phyloP scores from a whole-genome alignment of 2,329 filamentous ascomycete genomes.

The Venturia nashicola region DNA sequence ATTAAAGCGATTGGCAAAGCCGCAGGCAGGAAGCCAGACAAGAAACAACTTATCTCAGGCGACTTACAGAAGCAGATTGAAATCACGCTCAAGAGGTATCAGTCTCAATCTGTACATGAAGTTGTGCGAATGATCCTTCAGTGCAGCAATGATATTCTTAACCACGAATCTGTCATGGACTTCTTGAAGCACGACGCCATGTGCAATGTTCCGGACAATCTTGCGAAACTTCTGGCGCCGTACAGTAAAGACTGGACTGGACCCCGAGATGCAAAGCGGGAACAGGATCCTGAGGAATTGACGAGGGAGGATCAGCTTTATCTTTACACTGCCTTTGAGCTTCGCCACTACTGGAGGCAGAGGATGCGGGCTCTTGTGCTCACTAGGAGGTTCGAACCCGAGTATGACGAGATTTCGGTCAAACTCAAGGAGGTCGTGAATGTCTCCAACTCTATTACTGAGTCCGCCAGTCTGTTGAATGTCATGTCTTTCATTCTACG shows the following conservation, averaged over 20 bases:
- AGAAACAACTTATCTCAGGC: constrained; percentile 91
- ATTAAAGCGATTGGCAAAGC: constrained; percentile 73
- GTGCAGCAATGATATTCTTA: constrained; percentile 78
- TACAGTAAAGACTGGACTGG: constrained; percentile 97
- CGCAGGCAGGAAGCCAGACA: constrained; percentile 67
- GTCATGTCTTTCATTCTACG: constrained; percentile 91
- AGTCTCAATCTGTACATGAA: constrained; percentile 69
- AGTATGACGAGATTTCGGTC: constrained; percentile 82
- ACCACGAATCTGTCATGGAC: constrained; percentile 89
- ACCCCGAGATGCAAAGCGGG: constrained; percentile 61
- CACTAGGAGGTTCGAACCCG: constrained; percentile 69
- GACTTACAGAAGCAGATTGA: constrained; percentile 85
- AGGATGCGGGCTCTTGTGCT: constrained; percentile 83
- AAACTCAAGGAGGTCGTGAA: constrained; percentile 78
- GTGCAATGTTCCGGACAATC: constrained; percentile 84
- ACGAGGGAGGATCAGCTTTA: constrained; percentile 95
- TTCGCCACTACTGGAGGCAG: constrained; percentile 98
- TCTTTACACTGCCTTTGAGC: constrained; percentile 80
- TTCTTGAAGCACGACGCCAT: constrained; percentile 89
- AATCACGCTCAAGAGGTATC: constrained; percentile 90
- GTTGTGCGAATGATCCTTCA: constrained; percentile 90
- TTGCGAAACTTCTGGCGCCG: constrained; percentile 79
- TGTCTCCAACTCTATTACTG: constrained; percentile 79
- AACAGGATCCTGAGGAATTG: constrained; percentile 77
- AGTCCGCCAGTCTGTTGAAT: constrained; percentile 90